Percentiles rank a stretch among this genome's conserved stretches.
Conservation (phyloP, 208 protist genomes). For the Wallacemonas rigidus region DNA sequence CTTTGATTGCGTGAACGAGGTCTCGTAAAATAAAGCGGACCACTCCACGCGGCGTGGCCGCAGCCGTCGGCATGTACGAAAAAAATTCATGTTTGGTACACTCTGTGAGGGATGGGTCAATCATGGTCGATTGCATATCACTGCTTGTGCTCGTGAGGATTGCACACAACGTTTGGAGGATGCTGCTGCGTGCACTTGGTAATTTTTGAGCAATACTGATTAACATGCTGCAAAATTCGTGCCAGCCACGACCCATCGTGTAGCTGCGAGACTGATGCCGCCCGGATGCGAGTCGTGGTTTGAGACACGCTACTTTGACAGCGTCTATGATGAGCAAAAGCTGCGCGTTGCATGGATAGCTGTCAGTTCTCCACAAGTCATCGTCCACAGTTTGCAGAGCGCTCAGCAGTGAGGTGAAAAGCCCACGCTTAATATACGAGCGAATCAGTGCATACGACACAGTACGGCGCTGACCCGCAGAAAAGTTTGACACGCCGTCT, state of each 20-base stretch:
- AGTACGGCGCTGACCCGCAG: not conserved
- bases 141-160: not conserved
- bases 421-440: conserved; percentile 3
- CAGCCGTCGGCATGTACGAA: conserved; percentile 8
- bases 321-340: not conserved
- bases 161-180: conserved; percentile 22
- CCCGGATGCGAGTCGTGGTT: not conserved
- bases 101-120: not conserved
- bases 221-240: not conserved
- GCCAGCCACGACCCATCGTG: not conserved
- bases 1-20: conserved; percentile 21
- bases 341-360: not conserved
- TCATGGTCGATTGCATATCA: not conserved
- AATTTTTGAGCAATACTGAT: not conserved
- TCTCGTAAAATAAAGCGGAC: conserved; percentile 35
- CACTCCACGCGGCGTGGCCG: conserved; percentile 19
- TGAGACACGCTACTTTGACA: conserved; percentile 7
- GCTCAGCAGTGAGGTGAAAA: not conserved
- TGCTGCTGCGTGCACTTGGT: not conserved
- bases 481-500: not conserved
- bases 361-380: not conserved
- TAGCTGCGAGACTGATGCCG: not conserved
- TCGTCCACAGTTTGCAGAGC: not conserved
- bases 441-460: conserved; percentile 4
- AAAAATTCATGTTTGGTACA: conserved; percentile 6